Percentiles rank a stretch among this genome's conserved stretches.
Evolutionary conservation across 177 flowering plant genomes (phyloP).

Genomic region (Viscum album): DNA sequence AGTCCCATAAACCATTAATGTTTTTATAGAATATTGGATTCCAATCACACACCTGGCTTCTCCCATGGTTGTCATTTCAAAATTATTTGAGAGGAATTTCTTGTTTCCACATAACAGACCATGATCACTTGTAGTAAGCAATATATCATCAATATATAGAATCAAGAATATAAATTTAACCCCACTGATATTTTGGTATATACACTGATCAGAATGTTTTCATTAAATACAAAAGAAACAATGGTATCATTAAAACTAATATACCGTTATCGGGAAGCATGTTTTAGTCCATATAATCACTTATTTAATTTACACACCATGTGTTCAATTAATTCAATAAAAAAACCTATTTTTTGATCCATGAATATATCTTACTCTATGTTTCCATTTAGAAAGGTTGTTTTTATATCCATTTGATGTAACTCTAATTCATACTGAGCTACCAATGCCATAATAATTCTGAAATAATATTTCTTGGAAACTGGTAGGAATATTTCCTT

Average conservation of each 20-base stretch:
- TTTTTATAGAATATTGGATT: not conserved
- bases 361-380: conserved; percentile 4
- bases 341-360: conserved; percentile 2
- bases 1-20: not conserved
- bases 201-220: conserved; percentile 13
- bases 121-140: too few relatives aligned
- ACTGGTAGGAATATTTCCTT: conserved; percentile 6
- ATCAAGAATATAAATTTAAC: conserved; percentile 12
- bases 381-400: not conserved
- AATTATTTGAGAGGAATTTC: not conserved
- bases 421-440: conserved; percentile 2
- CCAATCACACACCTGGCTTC: not conserved
- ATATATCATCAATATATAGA: conserved; percentile 7
- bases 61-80: conserved; percentile 5
- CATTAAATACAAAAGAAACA: conserved; percentile 12
- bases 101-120: not conserved
- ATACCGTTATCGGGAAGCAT: conserved; percentile 15
- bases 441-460: conserved; percentile 2
- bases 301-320: conserved; percentile 15
- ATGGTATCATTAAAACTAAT: conserved; percentile 12
- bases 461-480: conserved; percentile 7
- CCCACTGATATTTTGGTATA: conserved; percentile 14
- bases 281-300: conserved; percentile 15
- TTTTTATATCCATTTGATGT: conserved; percentile 1
- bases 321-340: conserved; percentile 1